phyloP scores from a whole-genome alignment of 2,329 filamentous ascomycete genomes.

The Amylocarpus encephaloides region DNA sequence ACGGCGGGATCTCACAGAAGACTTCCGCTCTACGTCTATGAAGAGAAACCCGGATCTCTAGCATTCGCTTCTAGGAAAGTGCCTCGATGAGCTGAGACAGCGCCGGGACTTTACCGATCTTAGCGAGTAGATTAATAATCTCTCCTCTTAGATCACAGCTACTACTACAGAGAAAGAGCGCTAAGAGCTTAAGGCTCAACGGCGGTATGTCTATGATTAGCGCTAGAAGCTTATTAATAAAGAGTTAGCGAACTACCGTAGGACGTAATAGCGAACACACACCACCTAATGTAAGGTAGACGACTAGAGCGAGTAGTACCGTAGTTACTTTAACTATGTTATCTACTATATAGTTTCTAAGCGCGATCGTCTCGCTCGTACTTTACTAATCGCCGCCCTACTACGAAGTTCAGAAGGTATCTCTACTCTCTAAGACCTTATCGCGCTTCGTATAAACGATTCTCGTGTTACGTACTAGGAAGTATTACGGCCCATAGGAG shows the following conservation, averaged over 20 bases:
- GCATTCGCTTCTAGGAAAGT: neutral
- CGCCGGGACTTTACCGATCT: neutral
- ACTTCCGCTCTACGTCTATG: neutral
- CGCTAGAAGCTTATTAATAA: neutral
- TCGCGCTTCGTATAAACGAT: no score
- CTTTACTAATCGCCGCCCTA: no score
- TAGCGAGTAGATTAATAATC: neutral
- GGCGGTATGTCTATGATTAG: neutral
- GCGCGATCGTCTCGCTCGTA: no score
- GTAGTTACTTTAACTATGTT: neutral
- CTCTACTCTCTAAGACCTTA: no score
- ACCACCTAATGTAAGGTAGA: neutral
- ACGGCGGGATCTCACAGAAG: neutral
- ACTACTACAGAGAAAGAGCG: neutral
- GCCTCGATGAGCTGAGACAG: neutral
- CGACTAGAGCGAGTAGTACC: neutral
- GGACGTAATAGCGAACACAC: neutral
- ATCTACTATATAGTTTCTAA: neutral
- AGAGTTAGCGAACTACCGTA: neutral
- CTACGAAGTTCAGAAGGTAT: no score
- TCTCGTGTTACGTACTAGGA: no score
- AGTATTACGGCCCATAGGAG: no score
- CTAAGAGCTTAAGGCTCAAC: neutral
- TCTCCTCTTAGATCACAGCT: neutral
- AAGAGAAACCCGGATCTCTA: neutral